A percentile compares a stretch with the other conserved stretches of the same genome.
phyloP scores from a whole-genome alignment of 139 green algal species.

The Auxenochlorella protothecoides region DNA sequence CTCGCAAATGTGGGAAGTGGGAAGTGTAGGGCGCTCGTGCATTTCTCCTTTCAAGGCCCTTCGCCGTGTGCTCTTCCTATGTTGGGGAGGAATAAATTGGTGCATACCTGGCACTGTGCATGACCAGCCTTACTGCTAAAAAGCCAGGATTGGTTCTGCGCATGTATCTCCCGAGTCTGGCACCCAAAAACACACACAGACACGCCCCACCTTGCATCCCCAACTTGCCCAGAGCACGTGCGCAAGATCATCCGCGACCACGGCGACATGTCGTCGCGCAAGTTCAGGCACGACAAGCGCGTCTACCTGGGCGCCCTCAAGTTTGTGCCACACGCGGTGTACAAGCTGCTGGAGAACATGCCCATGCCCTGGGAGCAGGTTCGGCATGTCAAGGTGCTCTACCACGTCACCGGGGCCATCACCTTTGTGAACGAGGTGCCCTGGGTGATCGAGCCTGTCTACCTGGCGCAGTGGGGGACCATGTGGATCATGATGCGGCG shows the following conservation, averaged over 20 bases:
- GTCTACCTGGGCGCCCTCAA: constrained; percentile 99
- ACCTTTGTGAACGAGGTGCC: constrained; percentile 98
- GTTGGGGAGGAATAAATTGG: too few species aligned
- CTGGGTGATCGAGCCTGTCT: constrained; percentile 94
- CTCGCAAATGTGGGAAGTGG: too few species aligned
- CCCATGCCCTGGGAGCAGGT: constrained; percentile 99
- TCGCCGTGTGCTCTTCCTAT: too few species aligned
- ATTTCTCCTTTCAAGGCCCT: too few species aligned
- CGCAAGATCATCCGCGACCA: constrained; percentile 97
- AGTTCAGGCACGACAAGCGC: constrained; percentile 97
- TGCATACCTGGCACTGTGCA: too few species aligned
- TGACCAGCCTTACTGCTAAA: too few species aligned
- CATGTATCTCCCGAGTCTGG: too few species aligned
- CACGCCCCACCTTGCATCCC: too few species aligned
- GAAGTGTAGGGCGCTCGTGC: too few species aligned
- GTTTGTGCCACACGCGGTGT: constrained; percentile 97
- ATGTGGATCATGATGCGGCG: constrained; percentile 99
- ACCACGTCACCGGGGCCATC: constrained; percentile 98
- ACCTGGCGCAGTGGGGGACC: constrained; percentile 94
- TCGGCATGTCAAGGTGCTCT: constrained; percentile 89
- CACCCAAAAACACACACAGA: too few species aligned
- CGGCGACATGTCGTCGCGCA: constrained; percentile 94
- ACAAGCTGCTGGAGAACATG: constrained; percentile 99
- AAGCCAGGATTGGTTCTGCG: too few species aligned
- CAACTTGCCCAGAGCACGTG: constrained; percentile 71